Base-by-base conservation (phyloP, 371 early-diverging fungal genomes). In the Apophysomyces ossiformis region DNA sequence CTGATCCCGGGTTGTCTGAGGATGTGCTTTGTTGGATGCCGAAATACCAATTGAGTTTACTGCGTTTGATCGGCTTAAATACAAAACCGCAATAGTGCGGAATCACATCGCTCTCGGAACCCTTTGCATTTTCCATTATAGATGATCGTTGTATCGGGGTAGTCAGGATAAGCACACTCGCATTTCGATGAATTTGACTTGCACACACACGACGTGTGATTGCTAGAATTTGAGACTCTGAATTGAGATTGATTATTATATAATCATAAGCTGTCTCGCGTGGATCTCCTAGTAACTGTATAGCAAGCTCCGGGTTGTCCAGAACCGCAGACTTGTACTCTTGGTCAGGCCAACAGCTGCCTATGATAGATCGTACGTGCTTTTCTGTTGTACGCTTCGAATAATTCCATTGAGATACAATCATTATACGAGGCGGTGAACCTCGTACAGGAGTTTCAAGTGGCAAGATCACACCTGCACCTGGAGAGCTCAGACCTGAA, bases 61-160 rank as follows among this genome's bases (percentile, higher is more conserved):
- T 77, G 59, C 84, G 78, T 44, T 84, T 85, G 63, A 87, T 39
- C 0, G 88, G 88, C 47, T 87, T 87, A 67, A 87, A 87, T 1
- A 87, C 83, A 77, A 86, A 87, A 12, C 85, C 85, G 50, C 83
- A 81, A 15, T 70, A 75, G 6, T 68, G 39, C 0, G 85, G 84
- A 15, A 85, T 69, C n/a, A 72, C 57, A 12, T 67, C 70, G 1
- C 69, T 62, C 38, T 76, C 76, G 4, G 60, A 60, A 0, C 75
- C 77, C 39, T 69, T 75, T 9, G 84, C 80, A 7, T 68, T 74
- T 36, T 85, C 88, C 65, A 83, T 84, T 36, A 87, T 80, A 4
- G 77, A 64, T 0, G 85, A 82, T 1, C 88, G 79, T 36, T 87
- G 88, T 65, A 87, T 84, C 3, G 86, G 88, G 2, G 86, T 87